Percentiles rank a stretch among this genome's conserved stretches.
phyloP scores from a whole-genome alignment of 2,329 filamentous ascomycete genomes.

The Aspergillus novoparasiticus region DNA sequence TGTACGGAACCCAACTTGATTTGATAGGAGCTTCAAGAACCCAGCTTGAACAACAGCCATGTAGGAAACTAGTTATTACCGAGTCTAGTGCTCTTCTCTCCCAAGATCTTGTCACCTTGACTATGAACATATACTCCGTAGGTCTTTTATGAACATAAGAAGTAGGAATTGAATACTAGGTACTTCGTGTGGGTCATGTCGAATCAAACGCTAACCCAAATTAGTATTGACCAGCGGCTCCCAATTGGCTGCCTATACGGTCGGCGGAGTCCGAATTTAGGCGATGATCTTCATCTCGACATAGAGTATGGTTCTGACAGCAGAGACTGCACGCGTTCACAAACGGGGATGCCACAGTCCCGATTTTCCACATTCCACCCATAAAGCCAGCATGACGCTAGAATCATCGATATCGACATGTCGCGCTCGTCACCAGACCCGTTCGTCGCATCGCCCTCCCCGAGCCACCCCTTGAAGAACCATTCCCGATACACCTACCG shows the following conservation, averaged over 20 bases:
- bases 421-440: constrained; percentile 66
- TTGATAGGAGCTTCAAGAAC: neutral
- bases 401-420: constrained; percentile 46
- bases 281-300: constrained; percentile 1
- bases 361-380: neutral
- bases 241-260: neutral
- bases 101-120: too few relatives aligned
- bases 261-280: neutral
- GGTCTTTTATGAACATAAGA: neutral
- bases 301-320: neutral
- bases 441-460: constrained; percentile 43
- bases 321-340: neutral
- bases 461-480: constrained; percentile 31
- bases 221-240: neutral
- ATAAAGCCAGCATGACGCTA: constrained; percentile 20
- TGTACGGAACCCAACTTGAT: too few relatives aligned
- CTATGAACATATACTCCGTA: too few relatives aligned
- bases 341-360: neutral
- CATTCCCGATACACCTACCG: constrained; percentile 80
- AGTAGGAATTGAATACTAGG: neutral
- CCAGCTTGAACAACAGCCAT: neutral
- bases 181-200: neutral
- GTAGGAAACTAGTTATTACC: neutral
- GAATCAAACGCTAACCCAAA: neutral
- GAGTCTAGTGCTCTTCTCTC: neutral